Conservation (phyloP, 2,329 filamentous ascomycete species). For the Hypoxylon sp. region DNA sequence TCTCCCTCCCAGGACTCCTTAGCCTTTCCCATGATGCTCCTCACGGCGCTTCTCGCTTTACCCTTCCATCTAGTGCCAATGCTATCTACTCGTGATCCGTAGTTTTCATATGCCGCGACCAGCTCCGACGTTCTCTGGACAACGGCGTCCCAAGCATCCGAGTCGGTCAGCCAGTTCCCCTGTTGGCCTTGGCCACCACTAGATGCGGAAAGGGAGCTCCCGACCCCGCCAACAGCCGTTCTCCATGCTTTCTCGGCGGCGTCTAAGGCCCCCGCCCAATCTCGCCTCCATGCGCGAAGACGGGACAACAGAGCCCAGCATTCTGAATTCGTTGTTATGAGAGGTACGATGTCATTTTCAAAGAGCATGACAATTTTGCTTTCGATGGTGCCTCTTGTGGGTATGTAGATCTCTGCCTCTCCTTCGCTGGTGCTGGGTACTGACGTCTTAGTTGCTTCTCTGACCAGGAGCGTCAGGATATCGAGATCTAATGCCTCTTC, state of each 20-base stretch:
- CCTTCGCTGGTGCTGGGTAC: constrained; percentile 51
- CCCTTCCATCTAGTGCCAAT: constrained; percentile 88
- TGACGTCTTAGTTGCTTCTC: constrained; percentile 70
- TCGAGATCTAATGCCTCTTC: constrained; percentile 84
- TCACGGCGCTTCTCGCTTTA: constrained; percentile 87
- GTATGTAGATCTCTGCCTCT: constrained; percentile 55
- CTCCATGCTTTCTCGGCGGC: constrained; percentile 94
- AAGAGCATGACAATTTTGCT: constrained; percentile 79
- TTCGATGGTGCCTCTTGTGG: constrained; percentile 71
- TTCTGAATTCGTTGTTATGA: constrained; percentile 84
- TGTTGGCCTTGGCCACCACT: constrained; percentile 41
- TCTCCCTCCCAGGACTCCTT: constrained; percentile 87
- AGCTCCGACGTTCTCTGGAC: constrained; percentile 85
- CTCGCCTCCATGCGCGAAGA: constrained; percentile 80
- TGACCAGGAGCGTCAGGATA: constrained; percentile 79
- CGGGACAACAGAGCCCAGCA: constrained; percentile 83
- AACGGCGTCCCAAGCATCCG: constrained; percentile 77
- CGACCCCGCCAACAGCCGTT: constrained; percentile 71
- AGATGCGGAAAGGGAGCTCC: constrained; percentile 63
- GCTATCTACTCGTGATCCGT: constrained; percentile 74
- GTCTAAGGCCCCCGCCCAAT: constrained; percentile 80
- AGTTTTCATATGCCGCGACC: constrained; percentile 86
- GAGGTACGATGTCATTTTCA: constrained; percentile 80
- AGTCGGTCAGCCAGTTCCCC: constrained; percentile 69
- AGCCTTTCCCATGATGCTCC: constrained; percentile 85